A percentile compares a stretch with the other conserved stretches of the same genome.
These are phyloP conservation scores for Lasiodiplodia theobromae DNA, from an alignment of 2,329 filamentous ascomycete species.

Conservation along the genomic window DNA sequence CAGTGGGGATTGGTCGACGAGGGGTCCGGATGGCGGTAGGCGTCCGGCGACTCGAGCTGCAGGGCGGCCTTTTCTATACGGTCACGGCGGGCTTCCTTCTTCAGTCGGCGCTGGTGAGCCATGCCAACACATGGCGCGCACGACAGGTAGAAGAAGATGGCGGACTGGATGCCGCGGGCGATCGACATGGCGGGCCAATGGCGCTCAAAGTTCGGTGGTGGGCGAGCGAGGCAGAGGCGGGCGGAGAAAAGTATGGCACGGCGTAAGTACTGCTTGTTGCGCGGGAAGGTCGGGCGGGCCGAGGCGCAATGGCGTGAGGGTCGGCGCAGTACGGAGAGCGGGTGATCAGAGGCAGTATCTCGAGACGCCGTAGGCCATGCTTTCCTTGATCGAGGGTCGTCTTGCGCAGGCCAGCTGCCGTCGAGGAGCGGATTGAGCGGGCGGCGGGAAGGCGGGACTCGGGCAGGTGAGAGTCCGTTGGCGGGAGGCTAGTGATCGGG, in stretches of 20 bases:
- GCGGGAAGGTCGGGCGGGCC: not conserved
- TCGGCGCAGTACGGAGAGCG: not conserved
- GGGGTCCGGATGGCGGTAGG: conserved; percentile 80
- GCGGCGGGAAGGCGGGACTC: conserved; percentile 16
- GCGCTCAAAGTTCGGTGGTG: not conserved
- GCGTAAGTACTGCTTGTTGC: conserved; percentile 2
- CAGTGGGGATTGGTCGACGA: conserved; percentile 90
- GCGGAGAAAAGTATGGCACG: not conserved
- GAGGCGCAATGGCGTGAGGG: conserved; percentile 19
- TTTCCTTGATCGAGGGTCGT: not conserved
- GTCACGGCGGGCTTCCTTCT: conserved; percentile 72
- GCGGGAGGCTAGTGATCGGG: conserved; percentile 11
- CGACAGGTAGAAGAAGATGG: conserved; percentile 78
- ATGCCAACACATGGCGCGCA: conserved; percentile 81
- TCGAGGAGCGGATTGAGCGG: conserved; percentile 8
- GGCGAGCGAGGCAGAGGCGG: not conserved
- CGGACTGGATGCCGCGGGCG: conserved; percentile 69
- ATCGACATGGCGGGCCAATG: conserved; percentile 43
- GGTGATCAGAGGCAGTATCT: conserved; percentile 6
- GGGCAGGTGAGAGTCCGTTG: conserved; percentile 7
- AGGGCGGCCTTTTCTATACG: conserved; percentile 69
- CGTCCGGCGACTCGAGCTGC: conserved; percentile 72
- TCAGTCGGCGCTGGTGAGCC: conserved; percentile 72
- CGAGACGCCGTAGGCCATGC: conserved; percentile 17
- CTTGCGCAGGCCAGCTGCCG: conserved; percentile 27